Evolutionary conservation across 495 filamentous ascomycete species (phyloP), one percentile per base, ranked within the genome.

Genomic region (Penicillium bialowiezense): DNA sequence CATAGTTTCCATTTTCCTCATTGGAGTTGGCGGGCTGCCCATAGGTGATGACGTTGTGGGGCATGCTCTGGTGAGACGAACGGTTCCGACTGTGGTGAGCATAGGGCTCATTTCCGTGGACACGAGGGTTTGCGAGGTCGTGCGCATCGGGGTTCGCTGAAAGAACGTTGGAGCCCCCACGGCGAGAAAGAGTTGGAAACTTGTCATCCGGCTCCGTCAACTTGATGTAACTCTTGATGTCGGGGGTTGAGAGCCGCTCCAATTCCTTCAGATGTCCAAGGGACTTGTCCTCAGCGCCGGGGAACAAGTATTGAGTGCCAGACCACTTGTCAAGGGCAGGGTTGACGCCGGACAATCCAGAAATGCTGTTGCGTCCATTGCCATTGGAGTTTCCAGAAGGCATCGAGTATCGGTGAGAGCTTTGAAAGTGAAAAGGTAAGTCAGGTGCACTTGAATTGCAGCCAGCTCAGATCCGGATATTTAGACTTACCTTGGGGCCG

Each of bases 141-240:
- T 90, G 75, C 13, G 90, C 87, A 51, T 88, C 83, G 23, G 89
- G 88, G 21, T 89, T 89, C 18, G 88, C 82, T 57, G 90, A 91
- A 28, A 93, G 74, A 78, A 90, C 87, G 41, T 80, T 83, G 28
- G 82, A 75, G 20, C 82, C 84, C 50, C 86, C 81, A 52, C 84
- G 81, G 43, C 87, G 84, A 41, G 84, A 82, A 15, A 95, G 72
- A 42, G 89, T 86, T 23, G 92, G 89, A 65, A 96, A 98, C 52
- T 83, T 84, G 62, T 91, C 85, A 64, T 92, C 87, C 41, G 81
- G 78, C 39, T 84, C 78, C 36, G 86, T 87, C 75, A 93, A 82
- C 55, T 82, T 77, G 35, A 90, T 76, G 63, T 83, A 86, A 41
- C 78, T 81, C 57, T 81, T 90, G 52, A 81, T 78, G 36, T 84